Evolutionary conservation across 2,329 filamentous ascomycete genomes (phyloP).

Genomic region (Trichoderma cornu-damae): DNA sequence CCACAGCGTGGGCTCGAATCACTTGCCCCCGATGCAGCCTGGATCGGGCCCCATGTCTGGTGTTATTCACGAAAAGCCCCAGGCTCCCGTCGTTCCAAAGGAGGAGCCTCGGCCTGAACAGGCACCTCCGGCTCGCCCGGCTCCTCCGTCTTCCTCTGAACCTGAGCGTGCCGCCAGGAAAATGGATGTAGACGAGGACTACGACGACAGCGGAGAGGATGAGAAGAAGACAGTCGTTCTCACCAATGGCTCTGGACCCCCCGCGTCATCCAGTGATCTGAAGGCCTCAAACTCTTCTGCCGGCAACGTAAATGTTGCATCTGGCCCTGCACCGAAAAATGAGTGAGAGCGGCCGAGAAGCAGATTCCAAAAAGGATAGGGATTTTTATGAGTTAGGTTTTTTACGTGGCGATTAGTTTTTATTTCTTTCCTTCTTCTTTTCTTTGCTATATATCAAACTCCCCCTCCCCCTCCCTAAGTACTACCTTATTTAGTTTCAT

Average conservation of each 20-base stretch:
- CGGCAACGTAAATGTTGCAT: slow-evolving; percentile 42
- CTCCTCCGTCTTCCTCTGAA: slow-evolving; percentile 58
- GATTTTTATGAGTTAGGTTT: slow-evolving; percentile 27
- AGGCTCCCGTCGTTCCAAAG: slow-evolving; percentile 38
- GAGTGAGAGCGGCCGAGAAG: slow-evolving; percentile 32
- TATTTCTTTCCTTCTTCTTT: neutral
- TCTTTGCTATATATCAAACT: slow-evolving; percentile 13
- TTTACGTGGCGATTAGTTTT: slow-evolving; percentile 22
- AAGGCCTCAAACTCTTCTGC: slow-evolving; percentile 48
- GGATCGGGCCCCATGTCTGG: slow-evolving; percentile 51
- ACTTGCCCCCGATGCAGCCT: slow-evolving; percentile 60
- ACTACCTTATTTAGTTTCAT: slow-evolving; percentile 20
- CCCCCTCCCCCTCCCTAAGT: neutral
- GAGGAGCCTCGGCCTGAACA: slow-evolving; percentile 52
- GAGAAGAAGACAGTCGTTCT: slow-evolving; percentile 56
- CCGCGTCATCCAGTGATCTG: slow-evolving; percentile 46
- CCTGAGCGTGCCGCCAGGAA: slow-evolving; percentile 79
- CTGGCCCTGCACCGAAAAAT: slow-evolving; percentile 41
- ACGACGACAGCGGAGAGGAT: slow-evolving; percentile 90
- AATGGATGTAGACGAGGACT: slow-evolving; percentile 96
- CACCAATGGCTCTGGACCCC: slow-evolving; percentile 42
- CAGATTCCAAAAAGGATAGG: slow-evolving; percentile 14
- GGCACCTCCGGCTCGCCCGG: slow-evolving; percentile 40
- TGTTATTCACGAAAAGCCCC: slow-evolving; percentile 46
- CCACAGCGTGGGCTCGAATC: slow-evolving; percentile 48